Base-by-base conservation (phyloP, 148 eudicot species). In the Vaccinium myrtillus region DNA sequence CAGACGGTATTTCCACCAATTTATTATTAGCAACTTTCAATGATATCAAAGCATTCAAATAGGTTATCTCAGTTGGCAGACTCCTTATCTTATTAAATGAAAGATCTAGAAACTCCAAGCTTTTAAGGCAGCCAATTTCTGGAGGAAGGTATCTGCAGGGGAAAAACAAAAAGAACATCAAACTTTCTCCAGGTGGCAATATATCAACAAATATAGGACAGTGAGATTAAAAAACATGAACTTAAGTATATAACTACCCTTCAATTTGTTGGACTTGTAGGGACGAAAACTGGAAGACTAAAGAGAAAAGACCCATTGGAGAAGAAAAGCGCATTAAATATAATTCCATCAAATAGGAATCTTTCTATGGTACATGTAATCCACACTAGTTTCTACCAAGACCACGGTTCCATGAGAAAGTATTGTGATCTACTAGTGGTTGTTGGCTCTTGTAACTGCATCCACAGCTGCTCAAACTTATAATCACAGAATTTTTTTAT, bases 91-190 rank as follows among this genome's bases (percentile, higher is more conserved):
- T 94, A 86, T 97, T 97, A 84, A 91, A 94, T 61, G 99, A 97
- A 87, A 97, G 91, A 89, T 97, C 96, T 75, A 97, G 90, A 87
- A 87, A 86, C 91, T 97, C 98, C 85, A 97, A 91, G 75, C 88
- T 92, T 84, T 36, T 81, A 83, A 97, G 96, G 79, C 90, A 89
- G 50, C 96, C 94, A 77, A 97, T 97, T 93, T 97, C 99, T 48
- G 98, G 91, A 86, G 99, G 99, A 79, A 97, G 93, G 79, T 91
- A 94, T 90, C 99, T 96, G 95, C 92, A 90, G 81, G 79, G 83
- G 43, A 82, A 6, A 10, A 51, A 78, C 55, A 58, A 4, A 43
- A 23, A 43, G 25, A 51, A 80, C 5, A 73, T 85, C 77, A 85
- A 12, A 79, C 19, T 56, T 10, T 80, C 46, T 15, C 56, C 56